phyloP scores from a whole-genome alignment of 495 filamentous ascomycete genomes.

The Aspergillus heteromorphus region DNA sequence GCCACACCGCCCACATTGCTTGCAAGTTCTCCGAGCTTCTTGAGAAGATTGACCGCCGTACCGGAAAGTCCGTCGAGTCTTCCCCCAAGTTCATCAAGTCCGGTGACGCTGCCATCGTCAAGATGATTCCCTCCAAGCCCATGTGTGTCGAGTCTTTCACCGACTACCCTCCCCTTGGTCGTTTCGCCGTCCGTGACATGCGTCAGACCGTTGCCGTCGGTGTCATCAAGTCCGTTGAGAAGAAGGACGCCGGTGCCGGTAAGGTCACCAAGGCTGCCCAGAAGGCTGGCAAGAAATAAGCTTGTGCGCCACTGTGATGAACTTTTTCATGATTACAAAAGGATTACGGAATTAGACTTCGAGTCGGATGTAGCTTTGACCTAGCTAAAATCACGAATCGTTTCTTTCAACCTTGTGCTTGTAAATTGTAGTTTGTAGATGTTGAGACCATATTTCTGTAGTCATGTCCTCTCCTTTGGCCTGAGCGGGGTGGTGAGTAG shows the following conservation, averaged over 20 bases:
- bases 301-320: constrained; percentile 9
- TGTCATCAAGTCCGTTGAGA: constrained; percentile 86
- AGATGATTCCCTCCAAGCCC: constrained; percentile 99
- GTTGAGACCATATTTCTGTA: not conserved
- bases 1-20: constrained; percentile 99
- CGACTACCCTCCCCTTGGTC: constrained; percentile 96
- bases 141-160: constrained; percentile 99
- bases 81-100: constrained; percentile 99
- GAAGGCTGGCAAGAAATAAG: constrained; percentile 67
- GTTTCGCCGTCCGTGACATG: constrained; percentile 93
- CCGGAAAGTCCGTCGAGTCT: constrained; percentile 91
- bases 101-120: constrained; percentile 99
- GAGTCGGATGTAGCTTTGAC: constrained; percentile 10
- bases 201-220: constrained; percentile 93
- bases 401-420: not conserved
- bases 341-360: constrained; percentile 13
- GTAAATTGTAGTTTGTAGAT: not conserved
- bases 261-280: constrained; percentile 75
- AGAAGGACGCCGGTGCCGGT: constrained; percentile 59
- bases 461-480: no score
- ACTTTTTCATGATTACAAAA: constrained; percentile 14
- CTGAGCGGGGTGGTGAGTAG: no score
- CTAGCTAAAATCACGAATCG: constrained; percentile 12
- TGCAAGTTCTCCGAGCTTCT: constrained; percentile 99
- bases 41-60: constrained; percentile 99